Conservation (phyloP, 2,329 filamentous ascomycete species). For the Sporothrix mexicana region DNA sequence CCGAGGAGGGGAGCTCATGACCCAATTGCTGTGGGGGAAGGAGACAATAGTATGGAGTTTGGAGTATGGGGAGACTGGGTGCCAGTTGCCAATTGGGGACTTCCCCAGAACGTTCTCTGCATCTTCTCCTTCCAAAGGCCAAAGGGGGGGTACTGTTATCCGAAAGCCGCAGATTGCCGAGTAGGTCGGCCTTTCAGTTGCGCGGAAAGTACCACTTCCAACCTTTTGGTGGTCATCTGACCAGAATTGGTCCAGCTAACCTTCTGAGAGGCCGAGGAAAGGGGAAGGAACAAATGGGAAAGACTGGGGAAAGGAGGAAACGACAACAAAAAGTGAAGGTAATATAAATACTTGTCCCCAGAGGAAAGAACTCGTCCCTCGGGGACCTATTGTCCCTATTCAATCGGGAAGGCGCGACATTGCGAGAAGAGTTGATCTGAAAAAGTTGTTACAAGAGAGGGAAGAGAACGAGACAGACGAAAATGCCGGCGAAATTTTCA, state of each 20-base stretch:
- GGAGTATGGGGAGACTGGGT: background rate
- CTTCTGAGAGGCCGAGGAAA: background rate
- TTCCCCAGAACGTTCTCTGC: background rate
- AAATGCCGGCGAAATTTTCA: constrained; percentile 1
- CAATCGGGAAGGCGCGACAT: constrained; percentile 23
- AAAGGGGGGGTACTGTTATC: constrained; percentile 31
- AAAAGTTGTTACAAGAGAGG: background rate
- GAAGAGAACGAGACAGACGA: background rate
- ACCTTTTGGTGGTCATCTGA: constrained; percentile 4
- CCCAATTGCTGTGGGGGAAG: constrained; percentile 10
- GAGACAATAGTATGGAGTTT: background rate
- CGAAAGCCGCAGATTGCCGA: constrained; percentile 35
- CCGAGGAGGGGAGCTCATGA: constrained; percentile 18
- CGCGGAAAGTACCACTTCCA: background rate
- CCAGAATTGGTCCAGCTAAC: background rate
- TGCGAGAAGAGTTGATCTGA: background rate
- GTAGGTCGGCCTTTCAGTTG: background rate
- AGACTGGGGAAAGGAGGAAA: background rate
- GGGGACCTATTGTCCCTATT: background rate
- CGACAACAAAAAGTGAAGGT: background rate
- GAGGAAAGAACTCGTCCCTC: constrained; percentile 17
- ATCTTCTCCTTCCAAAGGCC: background rate
- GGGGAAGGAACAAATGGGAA: background rate
- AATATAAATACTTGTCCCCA: background rate
- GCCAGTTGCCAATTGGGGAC: background rate